Percentiles rank a stretch among this genome's conserved stretches.
phyloP scores from a whole-genome alignment of 1,139 yeast species.

The Saccharomycopsis hybrid region DNA sequence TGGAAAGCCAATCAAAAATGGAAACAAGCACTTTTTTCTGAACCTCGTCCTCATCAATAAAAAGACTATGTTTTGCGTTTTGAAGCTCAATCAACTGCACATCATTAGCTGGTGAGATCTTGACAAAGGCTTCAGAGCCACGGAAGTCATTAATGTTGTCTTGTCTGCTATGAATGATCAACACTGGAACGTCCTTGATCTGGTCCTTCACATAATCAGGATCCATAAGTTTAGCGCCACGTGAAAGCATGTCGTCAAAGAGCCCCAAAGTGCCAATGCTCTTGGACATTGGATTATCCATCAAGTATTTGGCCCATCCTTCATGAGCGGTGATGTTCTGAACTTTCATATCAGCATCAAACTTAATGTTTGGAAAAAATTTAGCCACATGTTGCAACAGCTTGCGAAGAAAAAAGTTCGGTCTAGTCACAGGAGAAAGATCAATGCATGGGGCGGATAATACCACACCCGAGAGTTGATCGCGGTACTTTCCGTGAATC shows the following conservation, averaged over 20 bases:
- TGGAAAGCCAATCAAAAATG: slow-evolving; percentile 37
- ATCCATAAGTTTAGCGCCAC: slow-evolving; percentile 51
- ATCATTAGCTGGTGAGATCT: slow-evolving; percentile 31
- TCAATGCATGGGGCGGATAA: slow-evolving; percentile 64
- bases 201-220: slow-evolving; percentile 39
- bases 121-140: slow-evolving; percentile 45
- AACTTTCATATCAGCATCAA: slow-evolving; percentile 50
- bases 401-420: slow-evolving; percentile 41
- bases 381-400: slow-evolving; percentile 44
- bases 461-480: slow-evolving; percentile 48
- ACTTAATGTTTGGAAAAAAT: slow-evolving; percentile 46
- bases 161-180: slow-evolving; percentile 48
- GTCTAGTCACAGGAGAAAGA: slow-evolving; percentile 53
- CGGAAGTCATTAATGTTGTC: slow-evolving; percentile 51
- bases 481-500: slow-evolving; percentile 53
- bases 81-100: slow-evolving; percentile 24
- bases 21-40: slow-evolving; percentile 32
- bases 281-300: slow-evolving; percentile 38
- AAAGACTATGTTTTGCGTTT: slow-evolving; percentile 40
- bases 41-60: slow-evolving; percentile 38
- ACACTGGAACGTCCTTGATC: slow-evolving; percentile 36
- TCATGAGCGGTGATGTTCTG: slow-evolving; percentile 53
- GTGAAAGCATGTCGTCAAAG: slow-evolving; percentile 56
- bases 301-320: slow-evolving; percentile 41
- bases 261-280: slow-evolving; percentile 44